These are phyloP conservation scores for Solanum hybrid DNA, from an alignment of 305 asterid genomes.

Conservation along the genomic window DNA sequence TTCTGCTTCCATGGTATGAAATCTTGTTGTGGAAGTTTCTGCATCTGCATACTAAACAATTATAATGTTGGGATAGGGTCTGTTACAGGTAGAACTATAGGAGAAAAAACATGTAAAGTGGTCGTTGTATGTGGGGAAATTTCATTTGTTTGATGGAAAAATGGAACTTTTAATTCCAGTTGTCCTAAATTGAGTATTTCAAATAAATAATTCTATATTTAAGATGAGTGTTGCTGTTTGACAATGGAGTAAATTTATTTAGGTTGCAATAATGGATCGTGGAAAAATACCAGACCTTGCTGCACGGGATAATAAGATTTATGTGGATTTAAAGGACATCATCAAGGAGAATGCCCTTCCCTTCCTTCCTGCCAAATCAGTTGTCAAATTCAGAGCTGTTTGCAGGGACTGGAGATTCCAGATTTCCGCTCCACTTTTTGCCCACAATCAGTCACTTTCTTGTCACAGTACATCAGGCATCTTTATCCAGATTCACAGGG, in stretches of 20 bases:
- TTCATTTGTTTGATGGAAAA: not conserved
- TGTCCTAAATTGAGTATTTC: not conserved
- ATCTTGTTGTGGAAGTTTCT: not conserved
- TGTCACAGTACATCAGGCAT: conserved; percentile 22
- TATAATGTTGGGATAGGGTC: not conserved
- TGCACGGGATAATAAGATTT: conserved; percentile 18
- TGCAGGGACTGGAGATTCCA: conserved; percentile 48
- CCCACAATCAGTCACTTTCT: conserved; percentile 33
- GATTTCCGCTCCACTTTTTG: conserved; percentile 40
- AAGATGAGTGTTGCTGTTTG: not conserved
- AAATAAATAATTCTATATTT: not conserved
- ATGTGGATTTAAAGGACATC: conserved; percentile 38
- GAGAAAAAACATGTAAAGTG: not conserved
- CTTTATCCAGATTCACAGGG: conserved; percentile 26
- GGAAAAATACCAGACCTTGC: conserved; percentile 28
- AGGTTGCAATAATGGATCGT: conserved; percentile 27
- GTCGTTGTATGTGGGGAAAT: not conserved
- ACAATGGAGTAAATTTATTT: not conserved
- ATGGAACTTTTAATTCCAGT: not conserved
- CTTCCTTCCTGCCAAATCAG: conserved; percentile 51
- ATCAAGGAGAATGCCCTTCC: conserved; percentile 35
- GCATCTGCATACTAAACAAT: not conserved
- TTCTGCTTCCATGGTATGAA: not conserved
- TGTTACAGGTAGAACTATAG: not conserved
- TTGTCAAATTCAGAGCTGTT: conserved; percentile 29